Conservation (phyloP, 2,329 filamentous ascomycete genomes). For the Paecilomyces sp. region DNA sequence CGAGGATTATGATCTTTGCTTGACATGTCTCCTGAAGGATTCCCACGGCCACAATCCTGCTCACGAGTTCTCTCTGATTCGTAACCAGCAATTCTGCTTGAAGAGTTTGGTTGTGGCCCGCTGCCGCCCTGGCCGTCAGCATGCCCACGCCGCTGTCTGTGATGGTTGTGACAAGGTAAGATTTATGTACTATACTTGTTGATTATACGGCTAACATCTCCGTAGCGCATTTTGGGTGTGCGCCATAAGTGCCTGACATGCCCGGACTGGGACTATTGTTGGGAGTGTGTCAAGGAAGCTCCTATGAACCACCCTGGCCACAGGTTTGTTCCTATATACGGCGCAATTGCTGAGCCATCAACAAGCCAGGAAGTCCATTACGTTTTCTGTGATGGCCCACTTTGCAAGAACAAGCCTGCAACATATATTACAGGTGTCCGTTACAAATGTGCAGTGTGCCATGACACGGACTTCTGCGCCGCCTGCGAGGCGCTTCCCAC, state of each 20-base stretch:
- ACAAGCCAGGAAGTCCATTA: conserved; percentile 54
- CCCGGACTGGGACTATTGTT: conserved; percentile 96
- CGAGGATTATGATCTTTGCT: conserved; percentile 88
- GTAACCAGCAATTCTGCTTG: conserved; percentile 49
- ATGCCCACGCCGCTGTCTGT: conserved; percentile 80
- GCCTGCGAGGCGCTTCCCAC: conserved; percentile 82
- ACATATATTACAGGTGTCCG: conserved; percentile 71
- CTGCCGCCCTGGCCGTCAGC: conserved; percentile 71
- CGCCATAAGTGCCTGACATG: conserved; percentile 96
- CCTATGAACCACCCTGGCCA: conserved; percentile 65
- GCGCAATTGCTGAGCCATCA: conserved; percentile 49
- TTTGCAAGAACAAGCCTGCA: conserved; percentile 56
- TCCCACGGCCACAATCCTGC: conserved; percentile 86
- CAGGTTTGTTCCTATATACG: conserved; percentile 81
- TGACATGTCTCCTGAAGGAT: conserved; percentile 66
- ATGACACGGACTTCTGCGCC: conserved; percentile 92
- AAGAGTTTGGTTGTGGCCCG: conserved; percentile 57
- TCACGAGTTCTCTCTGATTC: conserved; percentile 63
- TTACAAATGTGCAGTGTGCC: conserved; percentile 95
- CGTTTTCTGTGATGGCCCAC: conserved; percentile 89
- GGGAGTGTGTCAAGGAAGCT: conserved; percentile 67
- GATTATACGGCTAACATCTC: conserved; percentile 12
- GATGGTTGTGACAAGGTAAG: conserved; percentile 77
- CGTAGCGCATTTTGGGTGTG: conserved; percentile 68
- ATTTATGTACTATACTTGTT: conserved; percentile 4